Conservation (phyloP, 2,329 filamentous ascomycete species). For the Cryphonectria japonica region DNA sequence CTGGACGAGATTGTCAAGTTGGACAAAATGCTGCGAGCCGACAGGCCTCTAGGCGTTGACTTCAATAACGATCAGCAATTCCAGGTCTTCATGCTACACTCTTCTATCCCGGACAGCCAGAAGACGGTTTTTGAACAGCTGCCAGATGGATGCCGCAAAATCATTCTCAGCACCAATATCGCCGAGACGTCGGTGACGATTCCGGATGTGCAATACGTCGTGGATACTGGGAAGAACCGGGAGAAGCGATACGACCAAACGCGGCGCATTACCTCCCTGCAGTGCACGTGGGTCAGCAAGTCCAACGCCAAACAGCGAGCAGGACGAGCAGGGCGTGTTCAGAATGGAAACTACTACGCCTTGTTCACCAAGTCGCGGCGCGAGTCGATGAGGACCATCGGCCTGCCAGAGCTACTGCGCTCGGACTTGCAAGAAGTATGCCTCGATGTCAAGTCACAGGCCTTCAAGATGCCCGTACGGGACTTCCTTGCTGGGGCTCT, state of each 20-base stretch:
- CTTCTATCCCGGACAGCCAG: slow-evolving; percentile 44
- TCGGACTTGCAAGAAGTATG: slow-evolving; percentile 49
- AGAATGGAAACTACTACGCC: slow-evolving; percentile 53
- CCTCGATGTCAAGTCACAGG: slow-evolving; percentile 46
- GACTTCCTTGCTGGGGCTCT: slow-evolving; percentile 48
- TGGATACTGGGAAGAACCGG: slow-evolving; percentile 48
- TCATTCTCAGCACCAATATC: slow-evolving; percentile 55
- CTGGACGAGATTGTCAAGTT: slow-evolving; percentile 30
- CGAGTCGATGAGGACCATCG: slow-evolving; percentile 34
- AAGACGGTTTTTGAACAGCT: slow-evolving; percentile 47
- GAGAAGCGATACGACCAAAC: slow-evolving; percentile 46
- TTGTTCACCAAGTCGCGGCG: slow-evolving; percentile 42
- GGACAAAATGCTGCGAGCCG: slow-evolving; percentile 41
- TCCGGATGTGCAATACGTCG: slow-evolving; percentile 53
- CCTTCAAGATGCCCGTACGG: slow-evolving; percentile 42
- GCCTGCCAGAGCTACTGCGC: slow-evolving; percentile 46
- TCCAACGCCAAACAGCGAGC: slow-evolving; percentile 52
- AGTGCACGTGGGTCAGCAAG: slow-evolving; percentile 50
- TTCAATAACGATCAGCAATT: slow-evolving; percentile 45
- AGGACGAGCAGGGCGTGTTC: slow-evolving; percentile 53
- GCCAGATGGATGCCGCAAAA: slow-evolving; percentile 47
- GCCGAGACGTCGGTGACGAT: slow-evolving; percentile 56
- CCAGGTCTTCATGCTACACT: slow-evolving; percentile 51
- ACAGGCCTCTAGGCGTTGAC: slow-evolving; percentile 42
- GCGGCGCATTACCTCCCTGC: slow-evolving; percentile 43